Conservation (phyloP, 441 rosid species). For the Isatis lusitanica region DNA sequence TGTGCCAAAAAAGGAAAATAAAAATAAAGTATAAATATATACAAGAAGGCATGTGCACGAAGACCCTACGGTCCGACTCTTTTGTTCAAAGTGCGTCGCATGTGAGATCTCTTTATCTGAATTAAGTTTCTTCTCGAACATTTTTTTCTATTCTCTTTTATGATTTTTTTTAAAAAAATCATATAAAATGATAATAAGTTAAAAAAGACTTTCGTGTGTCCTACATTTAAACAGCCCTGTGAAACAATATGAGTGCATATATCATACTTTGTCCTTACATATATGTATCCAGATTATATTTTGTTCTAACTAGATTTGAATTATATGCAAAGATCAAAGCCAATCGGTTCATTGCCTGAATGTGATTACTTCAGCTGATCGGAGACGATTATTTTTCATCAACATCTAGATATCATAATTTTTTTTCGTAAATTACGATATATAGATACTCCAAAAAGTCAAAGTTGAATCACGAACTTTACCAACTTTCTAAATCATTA, state of each 20-base stretch:
- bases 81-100: constrained; percentile 39
- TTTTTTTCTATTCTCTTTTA: background rate
- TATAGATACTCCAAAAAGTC: too few relatives aligned
- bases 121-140: constrained; percentile 34
- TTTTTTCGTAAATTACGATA: too few relatives aligned
- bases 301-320: background rate
- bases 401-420: too few relatives aligned
- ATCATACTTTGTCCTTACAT: constrained; percentile 29
- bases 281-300: background rate
- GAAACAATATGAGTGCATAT: constrained; percentile 34
- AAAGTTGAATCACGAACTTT: too few relatives aligned
- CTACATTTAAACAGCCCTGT: constrained; percentile 24
- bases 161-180: background rate
- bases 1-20: constrained; percentile 19
- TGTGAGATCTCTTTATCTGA: constrained; percentile 39
- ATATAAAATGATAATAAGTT: constrained; percentile 18
- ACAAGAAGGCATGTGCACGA: constrained; percentile 41
- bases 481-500: too few relatives aligned
- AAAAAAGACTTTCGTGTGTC: constrained; percentile 26
- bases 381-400: background rate
- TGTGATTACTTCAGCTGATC: background rate
- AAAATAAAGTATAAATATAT: constrained; percentile 12
- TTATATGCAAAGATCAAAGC: background rate
- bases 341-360: background rate
- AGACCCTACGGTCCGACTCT: constrained; percentile 41